A percentile compares a stretch with the other conserved stretches of the same genome.
phyloP scores from a whole-genome alignment of 768 basidiomycete species.

The Leucocoprinus birnbaumii region DNA sequence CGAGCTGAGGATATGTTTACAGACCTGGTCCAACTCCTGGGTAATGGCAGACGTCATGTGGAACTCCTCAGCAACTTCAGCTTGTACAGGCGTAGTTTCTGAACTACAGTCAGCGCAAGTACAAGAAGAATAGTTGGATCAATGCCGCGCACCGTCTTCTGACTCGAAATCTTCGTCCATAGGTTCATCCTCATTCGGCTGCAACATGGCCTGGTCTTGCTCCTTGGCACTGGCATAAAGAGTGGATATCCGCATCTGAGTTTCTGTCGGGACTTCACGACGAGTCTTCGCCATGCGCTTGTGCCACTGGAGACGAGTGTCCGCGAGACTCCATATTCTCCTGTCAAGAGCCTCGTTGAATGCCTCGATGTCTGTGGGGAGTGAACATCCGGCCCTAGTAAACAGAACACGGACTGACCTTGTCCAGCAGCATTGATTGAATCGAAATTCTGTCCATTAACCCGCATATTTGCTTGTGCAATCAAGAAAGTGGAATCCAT shows the following conservation, averaged over 20 bases:
- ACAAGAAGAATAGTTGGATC: no score
- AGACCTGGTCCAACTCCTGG: conserved; percentile 16
- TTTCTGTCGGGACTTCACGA: conserved; percentile 55
- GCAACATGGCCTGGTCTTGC: conserved; percentile 20
- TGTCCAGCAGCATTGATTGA: conserved; percentile 53
- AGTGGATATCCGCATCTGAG: conserved; percentile 34
- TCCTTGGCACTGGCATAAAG: conserved; percentile 28
- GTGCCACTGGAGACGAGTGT: conserved; percentile 74
- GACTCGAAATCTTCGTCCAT: conserved; percentile 21
- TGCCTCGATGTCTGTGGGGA: conserved; percentile 58
- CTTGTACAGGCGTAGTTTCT: neutral
- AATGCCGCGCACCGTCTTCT: no score
- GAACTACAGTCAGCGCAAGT: neutral
- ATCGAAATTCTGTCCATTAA: conserved; percentile 79
- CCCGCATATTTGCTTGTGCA: conserved; percentile 68
- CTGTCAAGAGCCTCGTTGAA: conserved; percentile 88
- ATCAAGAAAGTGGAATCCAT: conserved; percentile 60
- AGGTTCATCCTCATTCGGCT: conserved; percentile 15
- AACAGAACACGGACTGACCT: conserved; percentile 29
- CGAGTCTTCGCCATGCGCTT: conserved; percentile 67
- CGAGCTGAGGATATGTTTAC: neutral
- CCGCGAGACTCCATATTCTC: conserved; percentile 76
- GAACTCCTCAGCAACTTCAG: conserved; percentile 10
- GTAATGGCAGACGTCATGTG: conserved; percentile 13
- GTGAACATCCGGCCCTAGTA: neutral